Percentiles rank a stretch among this genome's conserved stretches.
phyloP scores from a whole-genome alignment of 768 basidiomycete genomes.

The Termitomyces sp. region DNA sequence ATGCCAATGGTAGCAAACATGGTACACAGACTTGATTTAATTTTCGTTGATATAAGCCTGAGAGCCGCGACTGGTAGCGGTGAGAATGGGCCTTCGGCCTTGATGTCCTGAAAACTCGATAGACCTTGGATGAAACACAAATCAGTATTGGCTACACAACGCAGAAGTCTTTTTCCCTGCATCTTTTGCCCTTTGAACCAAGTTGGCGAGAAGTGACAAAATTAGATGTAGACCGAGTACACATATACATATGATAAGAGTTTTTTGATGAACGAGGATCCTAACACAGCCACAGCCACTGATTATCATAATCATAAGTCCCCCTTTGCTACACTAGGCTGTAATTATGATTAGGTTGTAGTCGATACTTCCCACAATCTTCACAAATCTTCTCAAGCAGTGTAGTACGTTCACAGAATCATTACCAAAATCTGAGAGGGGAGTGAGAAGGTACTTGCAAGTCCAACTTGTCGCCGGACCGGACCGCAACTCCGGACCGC shows the following conservation, averaged over 20 bases:
- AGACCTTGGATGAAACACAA: too few species aligned
- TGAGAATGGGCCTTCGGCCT: not conserved
- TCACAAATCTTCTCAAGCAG: not conserved
- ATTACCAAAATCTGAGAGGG: not conserved
- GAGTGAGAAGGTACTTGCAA: not conserved
- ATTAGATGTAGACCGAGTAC: too few species aligned
- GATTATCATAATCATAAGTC: not conserved
- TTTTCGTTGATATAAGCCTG: not conserved
- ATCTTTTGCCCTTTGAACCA: not conserved
- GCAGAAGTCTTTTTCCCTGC: not conserved
- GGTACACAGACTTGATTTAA: not conserved
- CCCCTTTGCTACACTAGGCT: too few species aligned
- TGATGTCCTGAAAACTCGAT: not conserved
- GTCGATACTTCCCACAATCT: too few species aligned
- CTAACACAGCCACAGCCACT: not conserved
- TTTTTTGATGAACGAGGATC: not conserved
- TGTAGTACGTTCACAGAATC: not conserved
- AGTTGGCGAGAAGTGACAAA: too few species aligned
- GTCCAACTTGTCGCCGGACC: conserved; percentile 5
- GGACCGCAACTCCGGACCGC: conserved; percentile 15
- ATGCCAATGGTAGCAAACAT: not conserved
- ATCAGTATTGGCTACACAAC: too few species aligned
- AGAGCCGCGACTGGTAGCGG: not conserved
- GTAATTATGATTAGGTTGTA: not conserved
- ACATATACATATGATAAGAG: too few species aligned